Percentiles rank a stretch among this genome's conserved stretches.
These are phyloP conservation scores for Eutypella sp. DNA, from an alignment of 2,329 filamentous ascomycete genomes.

Conservation along the genomic window DNA sequence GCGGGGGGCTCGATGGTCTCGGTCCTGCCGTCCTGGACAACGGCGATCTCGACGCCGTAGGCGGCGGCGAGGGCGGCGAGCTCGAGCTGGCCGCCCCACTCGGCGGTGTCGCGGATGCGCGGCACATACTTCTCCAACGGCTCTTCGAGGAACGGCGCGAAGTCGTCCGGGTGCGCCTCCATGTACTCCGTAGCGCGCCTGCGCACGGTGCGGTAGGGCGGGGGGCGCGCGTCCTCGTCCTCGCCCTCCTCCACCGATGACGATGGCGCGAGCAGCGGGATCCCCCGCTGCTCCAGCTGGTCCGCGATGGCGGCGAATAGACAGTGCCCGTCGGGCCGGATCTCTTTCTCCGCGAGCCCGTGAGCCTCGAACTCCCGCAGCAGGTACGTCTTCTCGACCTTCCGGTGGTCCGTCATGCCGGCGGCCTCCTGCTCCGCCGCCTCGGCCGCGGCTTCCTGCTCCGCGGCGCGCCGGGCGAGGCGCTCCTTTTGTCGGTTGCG, in stretches of 20 bases:
- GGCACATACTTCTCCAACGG: conserved; percentile 65
- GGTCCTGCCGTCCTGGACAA: conserved; percentile 78
- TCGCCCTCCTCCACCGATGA: conserved; percentile 10
- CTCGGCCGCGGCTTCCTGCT: conserved; percentile 64
- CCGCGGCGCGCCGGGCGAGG: conserved; percentile 81
- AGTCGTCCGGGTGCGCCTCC: conserved; percentile 67
- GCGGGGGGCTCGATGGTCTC: conserved; percentile 63
- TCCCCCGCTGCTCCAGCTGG: conserved; percentile 57
- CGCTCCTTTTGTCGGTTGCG: conserved; percentile 89
- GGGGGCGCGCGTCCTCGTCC: conserved; percentile 21
- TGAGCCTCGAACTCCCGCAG: conserved; percentile 57
- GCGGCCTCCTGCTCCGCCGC: conserved; percentile 72
- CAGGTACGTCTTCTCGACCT: conserved; percentile 67
- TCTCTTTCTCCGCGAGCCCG: conserved; percentile 67
- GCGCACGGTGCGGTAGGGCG: conserved; percentile 62
- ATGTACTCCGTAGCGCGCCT: conserved; percentile 75
- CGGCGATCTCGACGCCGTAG: conserved; percentile 75
- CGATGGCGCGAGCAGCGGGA: conserved; percentile 33
- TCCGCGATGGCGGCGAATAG: conserved; percentile 89
- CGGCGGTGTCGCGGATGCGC: conserved; percentile 80
- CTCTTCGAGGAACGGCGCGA: conserved; percentile 82
- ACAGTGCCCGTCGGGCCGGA: conserved; percentile 90
- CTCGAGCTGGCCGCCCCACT: conserved; percentile 95
- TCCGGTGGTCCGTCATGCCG: conserved; percentile 66
- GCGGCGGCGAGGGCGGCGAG: conserved; percentile 75